phyloP scores from a whole-genome alignment of 352 stramenopile species.

The Globisporangium irregulare region DNA sequence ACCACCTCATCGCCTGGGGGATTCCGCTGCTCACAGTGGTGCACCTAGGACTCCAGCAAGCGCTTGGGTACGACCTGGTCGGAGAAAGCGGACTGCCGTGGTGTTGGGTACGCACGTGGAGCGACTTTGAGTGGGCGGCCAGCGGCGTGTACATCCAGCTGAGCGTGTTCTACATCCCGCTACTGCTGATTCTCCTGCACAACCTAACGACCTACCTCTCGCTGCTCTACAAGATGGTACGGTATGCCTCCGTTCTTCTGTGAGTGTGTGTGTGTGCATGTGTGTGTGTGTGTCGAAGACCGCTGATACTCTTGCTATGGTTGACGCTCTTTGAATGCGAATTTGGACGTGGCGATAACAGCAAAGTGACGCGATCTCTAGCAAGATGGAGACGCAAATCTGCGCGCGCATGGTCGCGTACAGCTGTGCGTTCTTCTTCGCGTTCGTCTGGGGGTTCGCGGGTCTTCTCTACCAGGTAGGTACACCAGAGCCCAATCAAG shows the following conservation, averaged over 20 bases:
- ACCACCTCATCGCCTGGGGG: constrained; percentile 69
- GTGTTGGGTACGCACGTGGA: constrained; percentile 80
- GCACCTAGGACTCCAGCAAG: constrained; percentile 44
- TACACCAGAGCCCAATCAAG: constrained; percentile 7
- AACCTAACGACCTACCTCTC: constrained; percentile 62
- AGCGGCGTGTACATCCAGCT: constrained; percentile 61
- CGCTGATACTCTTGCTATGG: background rate
- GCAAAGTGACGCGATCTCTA: constrained; percentile 58
- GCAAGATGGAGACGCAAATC: constrained; percentile 62
- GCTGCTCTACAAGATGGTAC: constrained; percentile 57
- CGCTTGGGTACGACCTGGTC: constrained; percentile 45
- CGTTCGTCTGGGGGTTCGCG: constrained; percentile 45
- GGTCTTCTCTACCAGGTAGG: constrained; percentile 39
- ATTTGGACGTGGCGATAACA: background rate
- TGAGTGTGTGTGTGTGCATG: background rate
- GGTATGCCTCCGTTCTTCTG: constrained; percentile 7
- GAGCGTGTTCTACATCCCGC: constrained; percentile 52
- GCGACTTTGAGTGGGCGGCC: constrained; percentile 43
- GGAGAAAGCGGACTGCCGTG: constrained; percentile 63
- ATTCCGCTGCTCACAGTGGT: constrained; percentile 41
- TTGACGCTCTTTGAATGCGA: background rate
- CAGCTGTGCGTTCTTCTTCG: constrained; percentile 52
- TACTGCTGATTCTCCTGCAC: constrained; percentile 50
- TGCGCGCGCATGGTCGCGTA: constrained; percentile 66
- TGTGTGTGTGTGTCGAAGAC: too few species aligned